Conservation (phyloP, 768 basidiomycete species). For the Suillus sp. region DNA sequence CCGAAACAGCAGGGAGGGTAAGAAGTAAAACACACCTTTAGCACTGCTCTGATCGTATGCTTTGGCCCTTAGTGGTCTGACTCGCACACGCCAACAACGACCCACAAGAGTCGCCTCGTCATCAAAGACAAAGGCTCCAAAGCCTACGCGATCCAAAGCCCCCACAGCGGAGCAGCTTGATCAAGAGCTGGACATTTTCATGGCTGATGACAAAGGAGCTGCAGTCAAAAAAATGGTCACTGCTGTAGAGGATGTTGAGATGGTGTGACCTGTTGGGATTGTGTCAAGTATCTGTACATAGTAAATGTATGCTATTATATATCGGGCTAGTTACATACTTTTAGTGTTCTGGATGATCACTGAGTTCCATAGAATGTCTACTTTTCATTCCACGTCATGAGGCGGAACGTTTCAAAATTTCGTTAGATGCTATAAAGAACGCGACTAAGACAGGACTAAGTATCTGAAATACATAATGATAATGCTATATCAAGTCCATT, state of each 20-base stretch:
- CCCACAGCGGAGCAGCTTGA: slow-evolving; percentile 86
- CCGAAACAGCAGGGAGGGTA: slow-evolving; percentile 20
- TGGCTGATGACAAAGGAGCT: slow-evolving; percentile 56
- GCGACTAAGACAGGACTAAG: background rate
- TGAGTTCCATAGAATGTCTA: no score
- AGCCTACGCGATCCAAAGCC: slow-evolving; percentile 47
- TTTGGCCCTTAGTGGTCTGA: slow-evolving; percentile 39
- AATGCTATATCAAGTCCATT: background rate
- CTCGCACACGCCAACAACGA: slow-evolving; percentile 41
- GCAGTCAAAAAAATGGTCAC: slow-evolving; percentile 22
- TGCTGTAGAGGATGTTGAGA: slow-evolving; percentile 52
- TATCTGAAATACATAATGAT: background rate
- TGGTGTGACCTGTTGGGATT: slow-evolving; percentile 38
- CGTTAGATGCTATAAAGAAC: background rate
- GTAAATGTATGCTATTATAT: slow-evolving; percentile 9
- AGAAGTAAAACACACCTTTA: slow-evolving; percentile 7
- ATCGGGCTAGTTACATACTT: slow-evolving; percentile 3
- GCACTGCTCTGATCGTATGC: background rate
- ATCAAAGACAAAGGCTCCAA: slow-evolving; percentile 31
- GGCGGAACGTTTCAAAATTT: no score
- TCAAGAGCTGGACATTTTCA: slow-evolving; percentile 84
- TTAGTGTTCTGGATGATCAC: background rate
- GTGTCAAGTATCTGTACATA: background rate
- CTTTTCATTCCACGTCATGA: background rate
- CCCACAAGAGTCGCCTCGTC: slow-evolving; percentile 16